phyloP scores from a whole-genome alignment of 1,284 basidiomycete genomes.

The Ustilago sp. region DNA sequence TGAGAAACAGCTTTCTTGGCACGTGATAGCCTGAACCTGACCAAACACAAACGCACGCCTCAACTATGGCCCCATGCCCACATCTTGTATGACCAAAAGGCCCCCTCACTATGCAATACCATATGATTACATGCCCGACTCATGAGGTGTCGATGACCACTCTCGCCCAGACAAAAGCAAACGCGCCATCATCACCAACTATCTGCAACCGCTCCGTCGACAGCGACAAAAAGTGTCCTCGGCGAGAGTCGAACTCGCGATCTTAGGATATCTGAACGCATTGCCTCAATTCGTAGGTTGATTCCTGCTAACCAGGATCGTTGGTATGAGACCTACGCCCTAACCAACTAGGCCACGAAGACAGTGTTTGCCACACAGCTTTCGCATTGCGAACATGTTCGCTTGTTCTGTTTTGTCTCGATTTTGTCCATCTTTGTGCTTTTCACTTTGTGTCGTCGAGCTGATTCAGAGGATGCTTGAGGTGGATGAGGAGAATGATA shows the following conservation, averaged over 20 bases:
- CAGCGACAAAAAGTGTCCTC: constrained; percentile 22
- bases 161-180: constrained; percentile 1
- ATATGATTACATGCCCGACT: too few species aligned
- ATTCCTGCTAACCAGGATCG: constrained; percentile 37
- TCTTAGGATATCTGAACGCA: constrained; percentile 40
- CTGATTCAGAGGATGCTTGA: too few species aligned
- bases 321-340: constrained; percentile 53
- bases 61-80: neutral
- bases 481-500: neutral
- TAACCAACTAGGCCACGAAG: constrained; percentile 53
- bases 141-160: neutral
- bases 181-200: neutral
- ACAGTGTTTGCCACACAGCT: neutral
- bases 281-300: constrained; percentile 23
- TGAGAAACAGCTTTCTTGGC: constrained; percentile 5
- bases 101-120: too few species aligned
- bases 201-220: neutral
- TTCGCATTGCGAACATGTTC: neutral
- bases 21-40: constrained; percentile 8
- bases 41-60: neutral
- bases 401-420: too few species aligned
- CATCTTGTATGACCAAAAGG: too few species aligned
- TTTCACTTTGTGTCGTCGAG: too few species aligned
- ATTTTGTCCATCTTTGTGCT: neutral
- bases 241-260: constrained; percentile 50